Percentiles rank a stretch among this genome's conserved stretches.
Evolutionary conservation across 2,329 filamentous ascomycete species (phyloP).

Genomic region (Colletotrichum simmondsii): DNA sequence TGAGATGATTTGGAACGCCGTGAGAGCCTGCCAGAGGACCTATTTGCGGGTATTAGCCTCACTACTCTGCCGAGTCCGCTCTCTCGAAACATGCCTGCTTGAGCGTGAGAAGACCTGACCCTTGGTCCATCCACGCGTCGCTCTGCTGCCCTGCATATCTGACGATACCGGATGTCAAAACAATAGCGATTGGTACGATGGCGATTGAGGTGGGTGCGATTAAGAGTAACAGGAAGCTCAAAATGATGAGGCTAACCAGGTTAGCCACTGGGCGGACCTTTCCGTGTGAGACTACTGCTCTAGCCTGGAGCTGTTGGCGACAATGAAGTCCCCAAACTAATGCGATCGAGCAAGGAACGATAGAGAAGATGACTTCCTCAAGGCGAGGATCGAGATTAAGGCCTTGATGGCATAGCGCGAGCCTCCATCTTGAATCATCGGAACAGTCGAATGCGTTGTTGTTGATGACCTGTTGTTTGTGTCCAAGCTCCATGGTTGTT

Average conservation of each 20-base stretch:
- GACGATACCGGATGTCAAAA: neutral
- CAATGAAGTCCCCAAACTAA: neutral
- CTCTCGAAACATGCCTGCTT: neutral
- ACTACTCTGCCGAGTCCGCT: neutral
- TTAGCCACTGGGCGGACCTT: neutral
- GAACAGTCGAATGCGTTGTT: neutral
- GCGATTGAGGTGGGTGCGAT: neutral
- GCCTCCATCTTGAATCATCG: neutral
- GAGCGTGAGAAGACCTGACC: neutral
- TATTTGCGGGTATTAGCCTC: neutral
- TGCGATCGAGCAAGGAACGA: neutral
- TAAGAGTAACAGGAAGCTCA: neutral
- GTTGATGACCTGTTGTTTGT: neutral
- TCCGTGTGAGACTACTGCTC: neutral
- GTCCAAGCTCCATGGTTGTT: neutral
- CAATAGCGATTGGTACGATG: neutral
- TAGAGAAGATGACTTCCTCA: neutral
- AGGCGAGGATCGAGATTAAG: too few relatives aligned
- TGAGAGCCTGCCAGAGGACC: conserved; percentile 12
- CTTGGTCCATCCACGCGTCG: neutral
- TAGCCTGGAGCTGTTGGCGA: neutral
- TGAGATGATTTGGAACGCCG: neutral
- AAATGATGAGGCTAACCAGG: neutral
- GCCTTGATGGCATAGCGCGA: neutral
- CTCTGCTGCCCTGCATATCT: neutral